Base-by-base conservation (phyloP, 805 yeast genomes). In the Spathaspora passalidarum region DNA sequence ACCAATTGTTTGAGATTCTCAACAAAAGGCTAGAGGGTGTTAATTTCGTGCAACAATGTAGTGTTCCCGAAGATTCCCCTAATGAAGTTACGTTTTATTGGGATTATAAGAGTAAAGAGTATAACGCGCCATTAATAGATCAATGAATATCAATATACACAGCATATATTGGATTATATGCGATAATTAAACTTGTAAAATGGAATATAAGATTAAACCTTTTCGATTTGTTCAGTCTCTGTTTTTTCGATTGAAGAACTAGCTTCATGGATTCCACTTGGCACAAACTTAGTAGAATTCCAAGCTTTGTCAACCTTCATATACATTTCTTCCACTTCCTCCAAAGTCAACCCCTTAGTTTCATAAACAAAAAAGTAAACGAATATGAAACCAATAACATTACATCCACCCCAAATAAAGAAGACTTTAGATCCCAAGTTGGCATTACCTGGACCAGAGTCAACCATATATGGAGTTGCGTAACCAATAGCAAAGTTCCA, bases 331-430 rank as follows among this genome's bases (percentile, higher is more conserved):
- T 69, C 73, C 51, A 67, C 66, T 54, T 69, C 70, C 56, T 69
- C 75, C 55, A 69, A 66, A 40, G 73, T 52, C 54, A 69, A 64
- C 43, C 71, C 71, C 60, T 67, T 68, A 49, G 73, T 66, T 59
- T 69, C 75, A 56, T 63, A 67, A 50, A 69, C 63, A 49, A 60
- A 51, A 50, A 49, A 47, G 58, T 55, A 69, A 45, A 66, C 67
- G 48, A 65, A 69, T 32, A 65, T 13, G 32, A 54, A 56, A 52
- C 73, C 66, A 38, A 63, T 43, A 42, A 60, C 56, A 59, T 68
- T 68, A 47, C 59, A 68, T 2, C 72, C 71, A 54, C 73, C 73
- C 74, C 74, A 69, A 53, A 69, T 61, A 57, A 68, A 69, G 56
- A 69, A 68, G 42, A 69, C 74, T 50, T 69, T 69, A 46, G 68